Conservation (phyloP, 1,284 basidiomycete species). For the Fistulinella staudtii region DNA sequence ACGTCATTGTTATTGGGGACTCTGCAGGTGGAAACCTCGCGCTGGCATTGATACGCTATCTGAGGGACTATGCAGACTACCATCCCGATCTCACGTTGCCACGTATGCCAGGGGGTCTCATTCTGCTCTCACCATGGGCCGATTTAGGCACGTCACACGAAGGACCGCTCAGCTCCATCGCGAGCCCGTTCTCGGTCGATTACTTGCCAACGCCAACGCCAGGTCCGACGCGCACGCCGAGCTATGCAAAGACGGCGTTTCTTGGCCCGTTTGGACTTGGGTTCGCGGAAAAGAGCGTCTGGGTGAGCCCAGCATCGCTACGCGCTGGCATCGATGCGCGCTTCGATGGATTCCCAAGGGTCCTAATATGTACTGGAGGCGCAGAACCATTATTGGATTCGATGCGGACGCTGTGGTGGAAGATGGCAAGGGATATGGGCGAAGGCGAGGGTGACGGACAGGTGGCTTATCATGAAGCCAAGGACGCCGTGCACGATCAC, state of each 20-base stretch:
- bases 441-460: conserved; percentile 37
- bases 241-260: conserved; percentile 20
- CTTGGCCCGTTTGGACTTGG: conserved; percentile 19
- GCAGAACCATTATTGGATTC: conserved; percentile 35
- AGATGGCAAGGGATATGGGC: conserved; percentile 43
- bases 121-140: conserved; percentile 48
- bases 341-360: conserved; percentile 36
- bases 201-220: conserved; percentile 11
- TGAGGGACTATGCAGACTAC: conserved; percentile 33
- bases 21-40: conserved; percentile 61
- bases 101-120: conserved; percentile 34
- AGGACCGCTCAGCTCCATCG: conserved; percentile 20
- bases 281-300: conserved; percentile 20
- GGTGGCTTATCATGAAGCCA: conserved; percentile 46
- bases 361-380: conserved; percentile 34
- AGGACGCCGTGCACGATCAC: conserved; percentile 58
- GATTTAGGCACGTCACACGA: conserved; percentile 37
- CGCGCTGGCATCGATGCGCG: conserved; percentile 10
- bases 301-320: conserved; percentile 24
- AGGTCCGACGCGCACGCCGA: not conserved
- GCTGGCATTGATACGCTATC: conserved; percentile 42
- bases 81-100: conserved; percentile 19
- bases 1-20: conserved; percentile 66
- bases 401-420: conserved; percentile 30
- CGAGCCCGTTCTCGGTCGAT: conserved; percentile 16